Conservation (phyloP, 1,139 yeast species). For the Saccharomyces pastorianus region DNA sequence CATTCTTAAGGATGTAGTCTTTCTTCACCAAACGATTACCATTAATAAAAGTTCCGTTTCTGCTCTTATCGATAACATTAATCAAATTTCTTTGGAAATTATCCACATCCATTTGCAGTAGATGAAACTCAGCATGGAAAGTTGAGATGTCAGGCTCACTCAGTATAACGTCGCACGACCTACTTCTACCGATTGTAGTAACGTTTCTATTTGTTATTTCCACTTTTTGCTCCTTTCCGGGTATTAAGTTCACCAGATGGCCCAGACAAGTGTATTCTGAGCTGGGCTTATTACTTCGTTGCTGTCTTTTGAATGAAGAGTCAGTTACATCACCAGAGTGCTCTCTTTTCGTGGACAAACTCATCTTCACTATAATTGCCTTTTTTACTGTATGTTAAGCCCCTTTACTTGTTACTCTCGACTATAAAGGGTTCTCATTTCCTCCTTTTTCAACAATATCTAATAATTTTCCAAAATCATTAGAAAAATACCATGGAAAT, state of each 20-base stretch:
- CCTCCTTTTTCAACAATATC: background rate
- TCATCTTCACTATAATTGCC: background rate
- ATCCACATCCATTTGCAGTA: constrained; percentile 33
- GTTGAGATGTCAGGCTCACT: constrained; percentile 59
- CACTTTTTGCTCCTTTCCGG: constrained; percentile 28
- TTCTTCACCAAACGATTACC: constrained; percentile 47
- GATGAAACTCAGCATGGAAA: constrained; percentile 48
- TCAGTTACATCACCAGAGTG: constrained; percentile 12
- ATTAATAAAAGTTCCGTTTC: constrained; percentile 63
- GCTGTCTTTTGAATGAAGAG: constrained; percentile 15
- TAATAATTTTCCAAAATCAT: background rate
- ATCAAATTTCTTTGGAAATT: constrained; percentile 38
- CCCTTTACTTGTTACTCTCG: background rate
- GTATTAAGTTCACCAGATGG: constrained; percentile 26
- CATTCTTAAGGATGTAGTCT: constrained; percentile 46
- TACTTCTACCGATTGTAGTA: constrained; percentile 49
- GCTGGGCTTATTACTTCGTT: constrained; percentile 36
- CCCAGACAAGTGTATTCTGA: constrained; percentile 21
- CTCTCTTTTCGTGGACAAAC: constrained; percentile 10
- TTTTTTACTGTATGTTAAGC: background rate
- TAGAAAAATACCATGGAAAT: background rate
- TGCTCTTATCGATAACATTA: constrained; percentile 49
- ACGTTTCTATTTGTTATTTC: constrained; percentile 14
- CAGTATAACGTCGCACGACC: constrained; percentile 51
- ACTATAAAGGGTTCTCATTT: background rate